Conservation (phyloP, 2,329 filamentous ascomycete species). For the Malbranchea zuffiana region DNA sequence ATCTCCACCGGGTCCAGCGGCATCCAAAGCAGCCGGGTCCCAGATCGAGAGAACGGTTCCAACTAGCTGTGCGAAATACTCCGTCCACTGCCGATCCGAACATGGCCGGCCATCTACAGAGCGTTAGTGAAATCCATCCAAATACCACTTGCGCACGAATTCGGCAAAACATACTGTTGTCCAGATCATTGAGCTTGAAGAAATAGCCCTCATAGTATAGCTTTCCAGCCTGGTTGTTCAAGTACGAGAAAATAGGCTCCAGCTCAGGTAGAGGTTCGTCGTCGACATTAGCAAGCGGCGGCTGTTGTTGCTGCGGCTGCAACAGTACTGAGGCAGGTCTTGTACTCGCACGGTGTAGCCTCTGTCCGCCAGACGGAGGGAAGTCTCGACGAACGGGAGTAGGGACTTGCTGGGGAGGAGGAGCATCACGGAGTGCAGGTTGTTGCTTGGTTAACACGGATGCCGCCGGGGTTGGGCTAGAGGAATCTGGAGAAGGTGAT, state of each 20-base stretch:
- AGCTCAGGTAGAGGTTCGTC: conserved; percentile 56
- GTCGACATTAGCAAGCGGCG: background rate
- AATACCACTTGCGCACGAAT: conserved; percentile 8
- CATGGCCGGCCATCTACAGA: conserved; percentile 71
- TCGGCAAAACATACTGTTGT: conserved; percentile 57
- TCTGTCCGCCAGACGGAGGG: background rate
- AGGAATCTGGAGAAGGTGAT: conserved; percentile 7
- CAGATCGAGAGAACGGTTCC: conserved; percentile 90
- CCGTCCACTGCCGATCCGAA: conserved; percentile 77
- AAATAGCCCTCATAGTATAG: conserved; percentile 98
- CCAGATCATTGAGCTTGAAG: conserved; percentile 88
- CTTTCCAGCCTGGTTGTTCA: conserved; percentile 94
- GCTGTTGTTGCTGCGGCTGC: conserved; percentile 3
- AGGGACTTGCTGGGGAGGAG: conserved; percentile 8
- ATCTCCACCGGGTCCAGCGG: conserved; percentile 71
- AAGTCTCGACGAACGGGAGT: background rate
- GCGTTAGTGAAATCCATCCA: conserved; percentile 22
- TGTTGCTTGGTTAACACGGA: background rate
- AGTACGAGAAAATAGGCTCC: conserved; percentile 81
- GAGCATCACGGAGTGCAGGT: background rate
- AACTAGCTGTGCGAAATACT: conserved; percentile 93
- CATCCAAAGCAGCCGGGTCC: conserved; percentile 87
- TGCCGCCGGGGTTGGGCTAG: background rate
- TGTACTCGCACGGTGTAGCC: conserved; percentile 1
- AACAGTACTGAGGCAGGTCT: background rate